phyloP scores from a whole-genome alignment of 2,329 filamentous ascomycete species.

The Microdochium bolleyi region DNA sequence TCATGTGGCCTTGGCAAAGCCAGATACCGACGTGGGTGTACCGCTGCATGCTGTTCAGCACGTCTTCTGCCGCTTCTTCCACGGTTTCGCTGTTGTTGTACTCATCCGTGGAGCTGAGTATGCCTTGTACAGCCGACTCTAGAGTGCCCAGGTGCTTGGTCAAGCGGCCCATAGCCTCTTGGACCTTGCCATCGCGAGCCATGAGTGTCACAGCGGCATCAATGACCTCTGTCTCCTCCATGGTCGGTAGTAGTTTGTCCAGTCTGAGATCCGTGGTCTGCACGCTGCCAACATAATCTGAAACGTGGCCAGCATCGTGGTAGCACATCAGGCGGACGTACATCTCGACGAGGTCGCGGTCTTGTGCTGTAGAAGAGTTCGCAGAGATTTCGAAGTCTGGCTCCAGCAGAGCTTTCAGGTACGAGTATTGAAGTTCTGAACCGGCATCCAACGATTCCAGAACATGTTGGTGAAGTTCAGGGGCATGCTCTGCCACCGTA shows the following conservation, averaged over 20 bases:
- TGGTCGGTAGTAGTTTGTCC: constrained; percentile 72
- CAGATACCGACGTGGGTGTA: constrained; percentile 91
- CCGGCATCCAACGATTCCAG: constrained; percentile 54
- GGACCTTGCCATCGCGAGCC: constrained; percentile 77
- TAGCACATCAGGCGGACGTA: constrained; percentile 90
- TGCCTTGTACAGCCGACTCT: constrained; percentile 67
- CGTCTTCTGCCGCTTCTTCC: constrained; percentile 61
- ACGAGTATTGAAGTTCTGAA: constrained; percentile 63
- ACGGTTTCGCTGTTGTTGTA: constrained; percentile 44
- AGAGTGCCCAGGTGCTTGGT: constrained; percentile 74
- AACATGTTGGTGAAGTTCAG: constrained; percentile 59
- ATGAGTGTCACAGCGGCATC: constrained; percentile 90
- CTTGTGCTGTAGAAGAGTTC: constrained; percentile 24
- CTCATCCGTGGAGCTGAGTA: constrained; percentile 55
- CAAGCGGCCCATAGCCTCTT: constrained; percentile 76
- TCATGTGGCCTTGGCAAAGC: constrained; percentile 84
- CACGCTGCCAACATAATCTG: constrained; percentile 71
- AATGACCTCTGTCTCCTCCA: constrained; percentile 84
- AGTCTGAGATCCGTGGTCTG: constrained; percentile 73
- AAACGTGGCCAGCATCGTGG: constrained; percentile 75
- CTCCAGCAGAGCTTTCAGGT: constrained; percentile 70
- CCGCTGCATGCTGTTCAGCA: constrained; percentile 74
- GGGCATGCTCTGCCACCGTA: constrained; percentile 52
- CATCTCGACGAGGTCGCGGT: constrained; percentile 63
- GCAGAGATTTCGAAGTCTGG: constrained; percentile 29